Percentiles rank a stretch among this genome's conserved stretches.
These are phyloP conservation scores for Metahyphopichia silvanorum DNA, from an alignment of 805 yeast species.

Conservation along the genomic window DNA sequence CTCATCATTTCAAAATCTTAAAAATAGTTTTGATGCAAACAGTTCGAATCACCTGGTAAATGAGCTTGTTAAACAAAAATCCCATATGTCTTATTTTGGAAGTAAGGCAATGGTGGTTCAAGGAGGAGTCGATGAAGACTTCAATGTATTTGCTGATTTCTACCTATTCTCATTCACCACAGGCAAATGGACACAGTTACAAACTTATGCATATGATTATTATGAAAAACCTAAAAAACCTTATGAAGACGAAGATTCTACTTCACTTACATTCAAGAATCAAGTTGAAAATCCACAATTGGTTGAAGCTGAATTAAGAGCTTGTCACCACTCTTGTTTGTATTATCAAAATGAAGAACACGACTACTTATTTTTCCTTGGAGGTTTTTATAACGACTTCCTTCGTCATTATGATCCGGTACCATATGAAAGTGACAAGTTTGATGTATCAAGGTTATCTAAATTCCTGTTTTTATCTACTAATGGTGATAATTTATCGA, in stretches of 20 bases:
- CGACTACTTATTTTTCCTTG: conserved; percentile 35
- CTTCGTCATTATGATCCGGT: conserved; percentile 26
- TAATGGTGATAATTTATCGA: conserved; percentile 23
- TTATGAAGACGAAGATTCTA: conserved; percentile 27
- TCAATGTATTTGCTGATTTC: conserved; percentile 29
- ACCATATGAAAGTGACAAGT: conserved; percentile 29
- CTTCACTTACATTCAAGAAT: conserved; percentile 16
- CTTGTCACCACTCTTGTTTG: conserved; percentile 39
- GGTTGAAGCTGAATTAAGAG: conserved; percentile 39
- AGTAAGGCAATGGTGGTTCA: conserved; percentile 33
- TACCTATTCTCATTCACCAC: conserved; percentile 29
- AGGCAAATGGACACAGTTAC: conserved; percentile 30
- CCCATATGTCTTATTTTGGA: conserved; percentile 17
- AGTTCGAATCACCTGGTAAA: not conserved
- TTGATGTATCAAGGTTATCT: conserved; percentile 32
- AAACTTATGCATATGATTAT: conserved; percentile 35
- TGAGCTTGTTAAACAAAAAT: conserved; percentile 3
- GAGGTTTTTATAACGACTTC: conserved; percentile 38
- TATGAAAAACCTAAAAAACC: conserved; percentile 23
- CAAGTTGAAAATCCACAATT: conserved; percentile 24
- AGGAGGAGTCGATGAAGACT: conserved; percentile 35
- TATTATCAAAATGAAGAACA: conserved; percentile 29
- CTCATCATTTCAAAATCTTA: conserved; percentile 4
- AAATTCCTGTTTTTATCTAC: conserved; percentile 26
- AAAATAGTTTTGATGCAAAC: not conserved